Evolutionary conservation across 2,329 filamentous ascomycete genomes (phyloP).

Genomic region (Exophiala calicioides): DNA sequence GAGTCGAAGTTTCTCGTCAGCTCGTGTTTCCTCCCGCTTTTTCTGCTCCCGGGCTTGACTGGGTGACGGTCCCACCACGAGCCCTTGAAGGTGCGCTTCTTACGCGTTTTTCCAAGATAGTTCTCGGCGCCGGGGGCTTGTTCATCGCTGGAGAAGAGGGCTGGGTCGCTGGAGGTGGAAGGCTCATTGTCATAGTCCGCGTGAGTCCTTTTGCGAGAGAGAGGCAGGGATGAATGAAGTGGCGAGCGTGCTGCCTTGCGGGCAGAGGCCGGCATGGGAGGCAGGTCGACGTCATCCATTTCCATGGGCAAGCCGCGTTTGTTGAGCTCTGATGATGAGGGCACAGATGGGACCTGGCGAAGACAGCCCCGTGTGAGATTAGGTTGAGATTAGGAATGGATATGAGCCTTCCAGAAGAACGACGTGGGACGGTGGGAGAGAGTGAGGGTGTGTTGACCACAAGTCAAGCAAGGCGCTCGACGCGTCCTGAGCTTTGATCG

Average conservation of each 20-base stretch:
- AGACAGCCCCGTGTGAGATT: too few species aligned
- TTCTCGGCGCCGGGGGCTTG: conserved; percentile 49
- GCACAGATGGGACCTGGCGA: too few species aligned
- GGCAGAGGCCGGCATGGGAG: conserved; percentile 14
- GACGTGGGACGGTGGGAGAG: too few species aligned
- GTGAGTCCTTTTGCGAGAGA: conserved; percentile 39
- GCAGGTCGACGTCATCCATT: conserved; percentile 26
- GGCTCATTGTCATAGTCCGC: conserved; percentile 27
- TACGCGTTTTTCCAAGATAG: conserved; percentile 30
- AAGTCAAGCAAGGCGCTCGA: too few species aligned
- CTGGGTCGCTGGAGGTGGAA: conserved; percentile 40
- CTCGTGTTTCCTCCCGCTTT: conserved; percentile 42
- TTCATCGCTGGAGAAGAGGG: conserved; percentile 51
- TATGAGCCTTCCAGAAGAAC: too few species aligned
- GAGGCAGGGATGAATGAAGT: conserved; percentile 16
- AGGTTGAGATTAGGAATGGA: too few species aligned
- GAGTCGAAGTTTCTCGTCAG: conserved; percentile 49
- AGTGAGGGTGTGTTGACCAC: too few species aligned
- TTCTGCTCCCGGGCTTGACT: conserved; percentile 5
- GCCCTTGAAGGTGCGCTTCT: conserved; percentile 30
- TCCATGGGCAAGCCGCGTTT: too few species aligned
- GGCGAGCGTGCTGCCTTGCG: conserved; percentile 1
- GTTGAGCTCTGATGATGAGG: too few species aligned
- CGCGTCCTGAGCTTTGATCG: too few species aligned
- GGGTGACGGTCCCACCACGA: conserved; percentile 30